Conservation (phyloP, 2,329 filamentous ascomycete species). For the Aspergillus sp. region DNA sequence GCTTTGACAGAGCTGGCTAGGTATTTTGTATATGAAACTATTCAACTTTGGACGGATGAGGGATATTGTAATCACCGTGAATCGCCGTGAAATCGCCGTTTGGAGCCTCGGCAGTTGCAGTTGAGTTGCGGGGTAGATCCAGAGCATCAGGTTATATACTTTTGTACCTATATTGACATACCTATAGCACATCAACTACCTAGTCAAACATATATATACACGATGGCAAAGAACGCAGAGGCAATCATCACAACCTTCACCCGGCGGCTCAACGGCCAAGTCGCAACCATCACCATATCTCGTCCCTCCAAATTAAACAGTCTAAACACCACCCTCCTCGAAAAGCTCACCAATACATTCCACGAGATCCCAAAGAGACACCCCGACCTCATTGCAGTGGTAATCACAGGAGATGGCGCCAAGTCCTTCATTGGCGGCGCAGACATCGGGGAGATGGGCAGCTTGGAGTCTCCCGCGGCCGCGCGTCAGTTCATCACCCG, state of each 20-base stretch:
- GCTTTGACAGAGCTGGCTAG: conserved; percentile 8
- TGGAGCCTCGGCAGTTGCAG: neutral
- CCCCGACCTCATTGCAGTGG: conserved; percentile 17
- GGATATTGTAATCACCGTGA: neutral
- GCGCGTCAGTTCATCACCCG: conserved; percentile 36
- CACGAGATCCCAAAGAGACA: conserved; percentile 9
- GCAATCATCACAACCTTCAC: conserved; percentile 15
- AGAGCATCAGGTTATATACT: too few species aligned
- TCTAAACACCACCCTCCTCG: conserved; percentile 22
- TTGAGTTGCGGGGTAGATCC: neutral
- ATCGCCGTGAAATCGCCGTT: neutral
- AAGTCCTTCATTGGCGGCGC: conserved; percentile 87
- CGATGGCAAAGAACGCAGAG: neutral
- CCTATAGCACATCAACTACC: too few species aligned
- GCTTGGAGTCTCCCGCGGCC: conserved; percentile 19
- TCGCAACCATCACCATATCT: conserved; percentile 26
- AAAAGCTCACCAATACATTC: conserved; percentile 15
- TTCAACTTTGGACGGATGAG: neutral
- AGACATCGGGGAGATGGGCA: conserved; percentile 70
- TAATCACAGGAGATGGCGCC: conserved; percentile 68
- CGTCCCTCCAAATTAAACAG: conserved; percentile 26
- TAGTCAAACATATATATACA: neutral
- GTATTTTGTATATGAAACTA: too few species aligned
- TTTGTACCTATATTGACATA: too few species aligned
- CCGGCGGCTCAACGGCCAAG: conserved; percentile 11